phyloP scores from a whole-genome alignment of 176 grass and related monocot genomes.

The Juncus effusus region DNA sequence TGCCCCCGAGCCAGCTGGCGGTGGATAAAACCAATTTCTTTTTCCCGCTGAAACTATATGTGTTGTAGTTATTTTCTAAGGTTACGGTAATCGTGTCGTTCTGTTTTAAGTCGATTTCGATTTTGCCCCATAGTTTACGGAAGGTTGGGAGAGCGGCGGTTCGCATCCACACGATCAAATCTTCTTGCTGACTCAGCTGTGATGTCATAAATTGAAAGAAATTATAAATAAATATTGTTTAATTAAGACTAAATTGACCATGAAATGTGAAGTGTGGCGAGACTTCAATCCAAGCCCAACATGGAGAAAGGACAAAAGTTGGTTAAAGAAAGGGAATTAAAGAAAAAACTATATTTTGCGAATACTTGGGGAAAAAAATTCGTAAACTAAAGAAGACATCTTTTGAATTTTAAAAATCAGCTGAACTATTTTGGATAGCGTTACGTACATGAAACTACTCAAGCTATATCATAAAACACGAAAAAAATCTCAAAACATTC shows the following conservation, averaged over 20 bases:
- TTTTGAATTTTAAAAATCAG: too few species aligned
- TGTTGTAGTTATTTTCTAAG: slow-evolving; percentile 77
- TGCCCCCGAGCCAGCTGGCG: slow-evolving; percentile 87
- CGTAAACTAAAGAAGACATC: not conserved
- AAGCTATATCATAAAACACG: not conserved
- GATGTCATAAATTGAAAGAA: slow-evolving; percentile 13
- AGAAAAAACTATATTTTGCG: not conserved
- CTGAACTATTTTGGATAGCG: not conserved
- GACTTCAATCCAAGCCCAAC: not conserved
- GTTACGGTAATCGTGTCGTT: slow-evolving; percentile 72
- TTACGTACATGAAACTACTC: slow-evolving; percentile 12
- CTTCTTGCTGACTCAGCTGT: slow-evolving; percentile 78
- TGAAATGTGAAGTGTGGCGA: not conserved
- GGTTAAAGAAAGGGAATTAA: not conserved
- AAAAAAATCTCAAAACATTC: too few species aligned
- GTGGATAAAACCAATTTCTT: slow-evolving; percentile 86
- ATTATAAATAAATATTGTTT: not conserved
- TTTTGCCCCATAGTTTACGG: slow-evolving; percentile 81
- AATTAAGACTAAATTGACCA: not conserved
- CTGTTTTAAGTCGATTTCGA: slow-evolving; percentile 62
- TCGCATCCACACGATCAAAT: slow-evolving; percentile 90
- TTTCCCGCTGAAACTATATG: slow-evolving; percentile 75
- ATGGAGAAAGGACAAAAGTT: not conserved
- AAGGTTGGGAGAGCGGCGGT: slow-evolving; percentile 91
- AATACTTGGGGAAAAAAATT: not conserved